Base-by-base conservation (phyloP, 495 filamentous ascomycete genomes). In the Trichoderma orchidacearum region DNA sequence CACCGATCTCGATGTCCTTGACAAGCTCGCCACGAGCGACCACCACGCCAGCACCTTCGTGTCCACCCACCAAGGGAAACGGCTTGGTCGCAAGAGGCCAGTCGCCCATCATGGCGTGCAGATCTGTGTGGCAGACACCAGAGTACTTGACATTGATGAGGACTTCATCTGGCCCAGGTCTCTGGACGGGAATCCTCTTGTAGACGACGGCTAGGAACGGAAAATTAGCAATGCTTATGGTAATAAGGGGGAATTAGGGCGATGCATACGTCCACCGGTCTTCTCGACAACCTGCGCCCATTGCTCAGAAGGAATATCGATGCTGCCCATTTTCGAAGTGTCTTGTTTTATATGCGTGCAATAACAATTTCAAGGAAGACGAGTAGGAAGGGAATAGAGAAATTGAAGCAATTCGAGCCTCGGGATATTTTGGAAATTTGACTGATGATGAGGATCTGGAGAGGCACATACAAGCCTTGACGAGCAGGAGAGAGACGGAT, bases 71-170 rank as follows among this genome's bases (percentile, higher is more conserved):
- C n/a, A 95, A 76, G 13, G 89, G 87, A 18, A 86, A 69, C 0
- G 28, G 21, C 73, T 95, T 95, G 60, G 80, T 80, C 5, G 73
- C 65, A 38, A 95, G 68, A 11, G 91, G 90, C 89, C 90, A 95
- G 72, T 95, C 87, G 59, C 91, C 89, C 54, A 85, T 87, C 72
- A 90, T 75, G 53, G 89, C 89, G 73, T 93, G 87, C 23, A 89
- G 72, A 65, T 90, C 86, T 0, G 91, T 95, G 75, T 95, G 90
- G 76, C 91, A 95, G 57, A 96, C 90, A 66, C 91, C 91, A 6
- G 87, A 85, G 79, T 85, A 96, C 68, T 88, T 88, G 75, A 96
- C 84, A 72, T 94, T 89, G 68, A 96, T 73, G 35, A 95, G 81
- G 60, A 96, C 85, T 70, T 96, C 86, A 72, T 94, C 89, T 2